A percentile compares a stretch with the other conserved stretches of the same genome.
phyloP scores from a whole-genome alignment of 1,284 basidiomycete genomes.

The Leccinum huronense region DNA sequence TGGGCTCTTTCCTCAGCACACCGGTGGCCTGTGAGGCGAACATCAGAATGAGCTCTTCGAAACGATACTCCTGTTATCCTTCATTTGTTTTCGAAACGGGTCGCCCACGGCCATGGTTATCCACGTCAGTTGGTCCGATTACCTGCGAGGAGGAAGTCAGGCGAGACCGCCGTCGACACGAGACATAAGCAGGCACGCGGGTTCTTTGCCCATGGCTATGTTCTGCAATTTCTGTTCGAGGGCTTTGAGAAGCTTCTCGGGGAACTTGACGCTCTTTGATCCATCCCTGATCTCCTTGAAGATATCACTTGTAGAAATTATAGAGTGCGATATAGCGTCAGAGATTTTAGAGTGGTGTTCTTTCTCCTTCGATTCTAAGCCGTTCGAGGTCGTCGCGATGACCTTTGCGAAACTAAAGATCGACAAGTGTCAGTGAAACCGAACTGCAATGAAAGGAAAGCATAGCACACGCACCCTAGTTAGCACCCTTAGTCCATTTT shows the following conservation, averaged over 20 bases:
- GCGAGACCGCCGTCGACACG: slow-evolving; percentile 1
- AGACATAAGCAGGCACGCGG: slow-evolving; percentile 58
- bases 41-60: slow-evolving; percentile 95
- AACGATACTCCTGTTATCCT: slow-evolving; percentile 94
- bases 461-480: too few relatives aligned
- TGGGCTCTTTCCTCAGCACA: slow-evolving; percentile 80
- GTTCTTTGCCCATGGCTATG: slow-evolving; percentile 89
- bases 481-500: too few relatives aligned
- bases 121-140: slow-evolving; percentile 83
- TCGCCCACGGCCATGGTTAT: slow-evolving; percentile 85
- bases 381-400: slow-evolving; percentile 38
- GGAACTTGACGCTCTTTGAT: slow-evolving; percentile 84
- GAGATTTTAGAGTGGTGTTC: slow-evolving; percentile 63
- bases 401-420: slow-evolving; percentile 42
- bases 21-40: slow-evolving; percentile 90
- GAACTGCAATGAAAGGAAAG: too few relatives aligned
- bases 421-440: too few relatives aligned
- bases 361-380: slow-evolving; percentile 50
- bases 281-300: slow-evolving; percentile 76
- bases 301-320: slow-evolving; percentile 78
- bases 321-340: slow-evolving; percentile 66
- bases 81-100: slow-evolving; percentile 83
- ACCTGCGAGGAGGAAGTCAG: slow-evolving; percentile 46
- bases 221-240: slow-evolving; percentile 84
- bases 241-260: slow-evolving; percentile 87